Percentiles rank a stretch among this genome's conserved stretches.
Conservation (phyloP, 345 rosid species). For the Excoecaria cochinchinensis region DNA sequence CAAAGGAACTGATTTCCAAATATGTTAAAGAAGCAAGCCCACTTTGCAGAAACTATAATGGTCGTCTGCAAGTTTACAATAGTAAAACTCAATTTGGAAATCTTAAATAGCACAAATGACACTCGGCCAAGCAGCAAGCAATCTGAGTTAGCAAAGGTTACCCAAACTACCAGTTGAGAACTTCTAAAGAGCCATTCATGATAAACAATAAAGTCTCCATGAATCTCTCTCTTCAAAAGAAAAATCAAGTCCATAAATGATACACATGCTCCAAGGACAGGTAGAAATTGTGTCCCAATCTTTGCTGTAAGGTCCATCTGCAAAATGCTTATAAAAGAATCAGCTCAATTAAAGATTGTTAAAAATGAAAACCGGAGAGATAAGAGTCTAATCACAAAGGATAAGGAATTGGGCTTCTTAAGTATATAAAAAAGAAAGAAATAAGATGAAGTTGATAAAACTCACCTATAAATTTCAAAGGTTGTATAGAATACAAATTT, state of each 20-base stretch:
- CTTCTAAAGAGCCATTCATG: slow-evolving; percentile 52
- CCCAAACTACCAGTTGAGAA: slow-evolving; percentile 64
- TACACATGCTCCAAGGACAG: slow-evolving; percentile 59
- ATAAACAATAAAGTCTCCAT: slow-evolving; percentile 41
- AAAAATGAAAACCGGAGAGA: neutral
- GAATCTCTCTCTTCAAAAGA: slow-evolving; percentile 39
- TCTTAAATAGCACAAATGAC: slow-evolving; percentile 7
- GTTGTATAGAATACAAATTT: neutral
- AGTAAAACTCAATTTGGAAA: slow-evolving; percentile 15
- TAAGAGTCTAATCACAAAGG: neutral
- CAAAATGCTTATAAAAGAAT: slow-evolving; percentile 6
- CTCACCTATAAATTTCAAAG: neutral
- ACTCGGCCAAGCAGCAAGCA: slow-evolving; percentile 3
- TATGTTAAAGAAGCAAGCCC: slow-evolving; percentile 34
- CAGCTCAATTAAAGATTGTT: slow-evolving; percentile 8
- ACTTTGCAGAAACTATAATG: slow-evolving; percentile 41
- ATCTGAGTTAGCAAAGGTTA: slow-evolving; percentile 34
- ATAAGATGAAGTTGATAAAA: neutral
- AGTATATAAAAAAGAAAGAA: no score
- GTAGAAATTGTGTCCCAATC: slow-evolving; percentile 45
- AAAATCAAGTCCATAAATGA: slow-evolving; percentile 55
- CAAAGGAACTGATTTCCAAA: slow-evolving; percentile 46
- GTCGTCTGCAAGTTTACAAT: slow-evolving; percentile 39
- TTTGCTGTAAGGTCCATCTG: slow-evolving; percentile 53
- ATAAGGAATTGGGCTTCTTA: neutral